Conservation (phyloP, 306 rosid genomes). For the Quercus glauca region DNA sequence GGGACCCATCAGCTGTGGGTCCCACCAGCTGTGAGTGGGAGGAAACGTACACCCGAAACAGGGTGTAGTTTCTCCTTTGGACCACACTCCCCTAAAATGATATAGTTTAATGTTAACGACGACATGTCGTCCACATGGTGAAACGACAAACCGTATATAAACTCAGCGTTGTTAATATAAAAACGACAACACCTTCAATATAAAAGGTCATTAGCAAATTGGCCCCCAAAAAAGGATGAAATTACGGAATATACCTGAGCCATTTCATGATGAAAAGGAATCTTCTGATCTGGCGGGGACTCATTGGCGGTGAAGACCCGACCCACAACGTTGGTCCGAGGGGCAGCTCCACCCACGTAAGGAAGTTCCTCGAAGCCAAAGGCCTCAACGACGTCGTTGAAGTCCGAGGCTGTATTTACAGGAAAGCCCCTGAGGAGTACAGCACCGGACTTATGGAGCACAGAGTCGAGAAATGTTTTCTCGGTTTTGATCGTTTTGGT, state of each 20-base stretch:
- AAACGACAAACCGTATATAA: too few relatives aligned
- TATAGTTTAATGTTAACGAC: too few relatives aligned
- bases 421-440: conserved; percentile 61
- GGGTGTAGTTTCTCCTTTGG: too few relatives aligned
- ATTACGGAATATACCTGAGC: conserved; percentile 48
- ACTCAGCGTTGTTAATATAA: too few relatives aligned
- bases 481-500: conserved; percentile 44
- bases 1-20: too few relatives aligned
- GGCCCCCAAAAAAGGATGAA: background rate
- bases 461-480: conserved; percentile 39
- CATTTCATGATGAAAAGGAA: conserved; percentile 90
- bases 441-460: conserved; percentile 65
- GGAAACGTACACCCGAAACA: too few relatives aligned
- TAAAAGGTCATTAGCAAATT: background rate
- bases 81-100: too few relatives aligned
- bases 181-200: background rate
- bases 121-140: too few relatives aligned
- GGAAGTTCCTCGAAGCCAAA: conserved; percentile 82
- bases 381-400: conserved; percentile 76
- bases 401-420: conserved; percentile 53
- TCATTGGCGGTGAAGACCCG: conserved; percentile 91
- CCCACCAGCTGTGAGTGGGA: too few relatives aligned
- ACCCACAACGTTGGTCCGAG: conserved; percentile 68
- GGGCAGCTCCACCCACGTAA: conserved; percentile 86
- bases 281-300: conserved; percentile 87